Evolutionary conservation across 768 basidiomycete species (phyloP).

Genomic region (Leccinum fibrillosum): DNA sequence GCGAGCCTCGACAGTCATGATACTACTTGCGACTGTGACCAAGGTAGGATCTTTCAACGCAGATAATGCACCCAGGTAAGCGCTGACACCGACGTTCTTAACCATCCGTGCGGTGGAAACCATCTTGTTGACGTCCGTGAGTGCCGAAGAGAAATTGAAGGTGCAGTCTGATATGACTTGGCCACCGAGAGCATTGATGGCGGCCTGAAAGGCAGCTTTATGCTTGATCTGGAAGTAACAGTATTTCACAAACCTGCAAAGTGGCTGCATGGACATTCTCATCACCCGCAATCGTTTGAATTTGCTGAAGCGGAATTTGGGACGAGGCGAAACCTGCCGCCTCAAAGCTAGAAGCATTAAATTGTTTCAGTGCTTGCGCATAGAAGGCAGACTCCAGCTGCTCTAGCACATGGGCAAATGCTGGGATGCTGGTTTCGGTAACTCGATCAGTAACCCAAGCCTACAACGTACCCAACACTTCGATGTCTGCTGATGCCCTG

Average conservation of each 20-base stretch:
- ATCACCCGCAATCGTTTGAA: constrained; percentile 57
- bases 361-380: constrained; percentile 58
- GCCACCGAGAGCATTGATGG: constrained; percentile 53
- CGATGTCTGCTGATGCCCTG: constrained; percentile 21
- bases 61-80: constrained; percentile 72
- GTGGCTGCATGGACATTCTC: constrained; percentile 56
- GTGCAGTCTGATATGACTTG: constrained; percentile 53
- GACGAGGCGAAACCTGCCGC: constrained; percentile 60
- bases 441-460: background rate
- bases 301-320: constrained; percentile 55
- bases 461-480: constrained; percentile 56
- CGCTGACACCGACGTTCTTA: constrained; percentile 72
- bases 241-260: constrained; percentile 44
- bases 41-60: constrained; percentile 59
- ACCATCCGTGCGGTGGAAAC: constrained; percentile 67
- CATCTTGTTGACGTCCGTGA: constrained; percentile 69
- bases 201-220: constrained; percentile 29
- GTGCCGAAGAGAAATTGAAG: constrained; percentile 63
- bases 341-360: constrained; percentile 59
- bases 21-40: constrained; percentile 65
- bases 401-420: constrained; percentile 75
- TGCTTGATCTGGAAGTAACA: too few species aligned
- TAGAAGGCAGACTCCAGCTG: constrained; percentile 73
- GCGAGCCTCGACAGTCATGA: constrained; percentile 79
- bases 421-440: constrained; percentile 33